phyloP scores from a whole-genome alignment of 148 eudicot species.

The Arbutus unedo region DNA sequence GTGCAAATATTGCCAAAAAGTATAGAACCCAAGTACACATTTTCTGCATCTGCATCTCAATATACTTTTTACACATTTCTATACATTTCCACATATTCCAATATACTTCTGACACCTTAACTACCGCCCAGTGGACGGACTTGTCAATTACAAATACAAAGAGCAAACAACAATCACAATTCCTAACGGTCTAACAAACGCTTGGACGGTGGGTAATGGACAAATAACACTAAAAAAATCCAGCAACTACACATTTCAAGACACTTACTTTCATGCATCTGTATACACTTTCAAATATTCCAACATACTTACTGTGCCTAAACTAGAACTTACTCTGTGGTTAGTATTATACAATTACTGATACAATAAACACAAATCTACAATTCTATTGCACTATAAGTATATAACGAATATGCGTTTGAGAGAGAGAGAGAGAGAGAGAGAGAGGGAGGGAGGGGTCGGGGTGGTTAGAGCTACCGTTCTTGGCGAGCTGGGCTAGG shows the following conservation, averaged over 20 bases:
- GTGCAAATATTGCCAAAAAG: neutral
- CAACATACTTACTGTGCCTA: neutral
- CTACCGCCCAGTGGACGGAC: neutral
- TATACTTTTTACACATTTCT: neutral
- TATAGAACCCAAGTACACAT: neutral
- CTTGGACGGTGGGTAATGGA: neutral
- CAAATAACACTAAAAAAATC: neutral
- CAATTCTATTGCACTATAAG: no score
- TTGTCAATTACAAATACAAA: neutral
- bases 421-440: no score
- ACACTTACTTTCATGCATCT: neutral
- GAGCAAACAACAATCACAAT: neutral
- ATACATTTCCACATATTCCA: neutral
- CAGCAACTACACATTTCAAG: neutral
- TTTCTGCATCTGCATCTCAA: neutral
- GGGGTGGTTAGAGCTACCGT: constrained; percentile 31
- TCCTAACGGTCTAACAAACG: neutral
- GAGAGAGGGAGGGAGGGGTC: neutral
- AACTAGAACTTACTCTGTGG: neutral
- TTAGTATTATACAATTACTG: neutral
- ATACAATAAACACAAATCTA: neutral
- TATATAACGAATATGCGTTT: neutral
- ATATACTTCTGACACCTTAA: neutral
- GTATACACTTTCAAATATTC: neutral
- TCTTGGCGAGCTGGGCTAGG: constrained; percentile 58